Base-by-base conservation (phyloP, 768 basidiomycete species). In the Hericium coralloides region DNA sequence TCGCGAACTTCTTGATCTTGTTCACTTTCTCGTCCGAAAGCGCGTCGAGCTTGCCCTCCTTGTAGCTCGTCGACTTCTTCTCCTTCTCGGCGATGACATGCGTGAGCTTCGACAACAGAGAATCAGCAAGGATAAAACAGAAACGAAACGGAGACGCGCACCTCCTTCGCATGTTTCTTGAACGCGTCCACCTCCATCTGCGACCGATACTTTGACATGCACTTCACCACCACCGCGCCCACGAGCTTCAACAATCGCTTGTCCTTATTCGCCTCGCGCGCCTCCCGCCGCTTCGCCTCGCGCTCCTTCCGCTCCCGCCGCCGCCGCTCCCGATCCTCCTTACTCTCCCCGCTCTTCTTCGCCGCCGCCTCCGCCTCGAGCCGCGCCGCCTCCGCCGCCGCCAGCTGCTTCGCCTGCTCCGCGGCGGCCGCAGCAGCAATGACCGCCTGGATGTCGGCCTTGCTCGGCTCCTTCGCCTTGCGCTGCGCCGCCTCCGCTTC, bases 101-200 rank as follows among this genome's bases (percentile, higher is more conserved):
- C 0, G 93, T 93, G 59, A 97, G 75, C 95, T 97, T n/a, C 25
- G 8, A 14, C 4, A 55, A 23, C 45, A 38, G 10, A 54, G 18
- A 59, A 56, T 55, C 38, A 59, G 31, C 18, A 38, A n/a, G 39
- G 14, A 41, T 3, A n/a, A 9, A 23, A 56, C 2, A 55, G 51
- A 38, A 37, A 55, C 55, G 31, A 3, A 26, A 52, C 3, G n/a
- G 12, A 43, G 3, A 18, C 5, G 66, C 79, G 59, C 60, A 92
- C 95, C 82, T 98, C 92, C 68, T 93, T 92, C 2, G 97, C 97
- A 67, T 97, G 84, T 67, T 86, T 85, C 78, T 99, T 99, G 80
- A 98, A 98, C 54, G 76, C 68, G 7, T 97, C 93, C 52, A 81
- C 79, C 55, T 84, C 80, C 69, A 97, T 79, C 48, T 83, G 73